Percentiles rank a stretch among this genome's conserved stretches.
phyloP scores from a whole-genome alignment of 352 stramenopile genomes.

The Halophytophthora batemanensis region DNA sequence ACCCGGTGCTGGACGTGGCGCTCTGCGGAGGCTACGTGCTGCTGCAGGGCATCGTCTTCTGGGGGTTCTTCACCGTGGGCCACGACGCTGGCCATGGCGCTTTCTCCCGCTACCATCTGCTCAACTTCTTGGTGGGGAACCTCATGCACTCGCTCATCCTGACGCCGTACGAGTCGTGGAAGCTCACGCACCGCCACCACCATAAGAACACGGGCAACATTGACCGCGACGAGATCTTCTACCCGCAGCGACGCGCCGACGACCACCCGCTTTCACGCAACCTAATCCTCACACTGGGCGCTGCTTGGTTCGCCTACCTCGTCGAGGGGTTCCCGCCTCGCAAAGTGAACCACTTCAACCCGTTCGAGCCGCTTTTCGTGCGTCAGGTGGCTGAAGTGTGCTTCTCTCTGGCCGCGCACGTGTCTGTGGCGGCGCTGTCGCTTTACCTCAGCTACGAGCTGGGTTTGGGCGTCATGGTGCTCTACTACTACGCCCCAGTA shows the following conservation, averaged over 20 bases:
- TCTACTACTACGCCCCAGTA: conserved; percentile 80
- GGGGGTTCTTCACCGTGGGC: conserved; percentile 82
- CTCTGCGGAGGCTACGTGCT: conserved; percentile 61
- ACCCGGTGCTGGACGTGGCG: conserved; percentile 34
- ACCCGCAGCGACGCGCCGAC: conserved; percentile 62
- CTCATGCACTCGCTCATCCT: conserved; percentile 81
- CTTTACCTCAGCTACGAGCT: conserved; percentile 45
- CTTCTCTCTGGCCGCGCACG: conserved; percentile 50
- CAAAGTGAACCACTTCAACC: conserved; percentile 79
- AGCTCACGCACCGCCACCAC: conserved; percentile 79
- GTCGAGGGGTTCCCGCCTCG: conserved; percentile 70
- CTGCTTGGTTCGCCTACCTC: conserved; percentile 72
- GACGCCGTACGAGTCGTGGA: conserved; percentile 78
- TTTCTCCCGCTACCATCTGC: conserved; percentile 72
- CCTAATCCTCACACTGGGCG: conserved; percentile 47
- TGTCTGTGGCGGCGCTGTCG: conserved; percentile 32
- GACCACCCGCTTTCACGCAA: conserved; percentile 50
- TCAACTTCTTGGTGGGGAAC: conserved; percentile 78
- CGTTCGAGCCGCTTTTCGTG: conserved; percentile 72
- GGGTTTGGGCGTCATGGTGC: conserved; percentile 48
- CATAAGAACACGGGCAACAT: conserved; percentile 89
- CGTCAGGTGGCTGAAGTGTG: conserved; percentile 59
- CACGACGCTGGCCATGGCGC: conserved; percentile 79
- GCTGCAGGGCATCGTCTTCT: conserved; percentile 77
- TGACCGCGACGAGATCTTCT: conserved; percentile 83